Percentiles rank a stretch among this genome's conserved stretches.
Evolutionary conservation across 1,139 yeast genomes (phyloP).

Genomic region (Hansenula lynferdii): DNA sequence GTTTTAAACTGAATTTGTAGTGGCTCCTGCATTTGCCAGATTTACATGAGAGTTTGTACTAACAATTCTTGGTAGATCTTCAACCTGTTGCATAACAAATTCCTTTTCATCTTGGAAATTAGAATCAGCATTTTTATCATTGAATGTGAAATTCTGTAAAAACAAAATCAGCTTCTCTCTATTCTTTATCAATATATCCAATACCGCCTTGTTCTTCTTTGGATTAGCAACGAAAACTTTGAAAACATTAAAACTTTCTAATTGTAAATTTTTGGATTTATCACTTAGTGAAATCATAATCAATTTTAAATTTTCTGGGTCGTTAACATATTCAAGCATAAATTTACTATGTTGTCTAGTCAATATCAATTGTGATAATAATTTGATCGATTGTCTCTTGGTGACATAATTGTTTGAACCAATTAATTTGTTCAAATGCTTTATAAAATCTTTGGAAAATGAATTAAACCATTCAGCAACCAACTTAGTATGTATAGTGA

Average conservation of each 20-base stretch:
- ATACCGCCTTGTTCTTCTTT: constrained; percentile 71
- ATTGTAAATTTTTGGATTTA: constrained; percentile 81
- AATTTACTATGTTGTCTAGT: constrained; percentile 67
- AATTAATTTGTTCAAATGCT: constrained; percentile 61
- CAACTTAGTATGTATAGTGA: constrained; percentile 63
- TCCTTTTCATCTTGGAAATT: constrained; percentile 75
- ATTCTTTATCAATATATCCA: constrained; percentile 79
- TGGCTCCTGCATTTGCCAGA: neutral
- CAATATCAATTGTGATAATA: constrained; percentile 72
- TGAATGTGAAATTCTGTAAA: constrained; percentile 59
- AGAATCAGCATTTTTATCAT: constrained; percentile 56
- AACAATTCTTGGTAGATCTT: constrained; percentile 53
- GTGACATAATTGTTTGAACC: constrained; percentile 83
- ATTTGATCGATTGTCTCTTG: constrained; percentile 82
- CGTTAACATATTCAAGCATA: constrained; percentile 74
- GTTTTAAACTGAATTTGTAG: no score
- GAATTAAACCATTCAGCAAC: constrained; percentile 53
- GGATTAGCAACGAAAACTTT: constrained; percentile 96
- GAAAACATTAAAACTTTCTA: constrained; percentile 90
- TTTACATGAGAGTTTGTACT: constrained; percentile 14
- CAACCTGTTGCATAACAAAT: constrained; percentile 72
- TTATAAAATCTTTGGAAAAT: constrained; percentile 53
- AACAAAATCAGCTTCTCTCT: constrained; percentile 70
- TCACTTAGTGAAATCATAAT: constrained; percentile 86
- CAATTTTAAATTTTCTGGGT: constrained; percentile 75